These are phyloP conservation scores for Blastocystis sp. DNA, from an alignment of 352 stramenopile genomes.

Conservation along the genomic window DNA sequence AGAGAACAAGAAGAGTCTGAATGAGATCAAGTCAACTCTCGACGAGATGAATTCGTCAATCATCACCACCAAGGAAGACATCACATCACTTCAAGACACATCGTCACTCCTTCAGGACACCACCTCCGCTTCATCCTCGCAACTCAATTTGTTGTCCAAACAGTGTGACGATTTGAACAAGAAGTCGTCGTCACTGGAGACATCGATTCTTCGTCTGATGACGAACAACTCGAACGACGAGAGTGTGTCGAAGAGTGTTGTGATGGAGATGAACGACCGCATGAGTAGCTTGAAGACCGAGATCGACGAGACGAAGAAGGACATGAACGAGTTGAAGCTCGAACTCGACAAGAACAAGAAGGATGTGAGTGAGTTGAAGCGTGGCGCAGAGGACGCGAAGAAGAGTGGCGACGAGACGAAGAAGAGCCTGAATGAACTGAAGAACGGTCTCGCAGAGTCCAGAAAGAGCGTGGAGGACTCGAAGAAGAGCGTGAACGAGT, in stretches of 20 bases:
- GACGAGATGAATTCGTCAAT: neutral
- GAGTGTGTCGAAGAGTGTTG: neutral
- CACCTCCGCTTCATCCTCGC: neutral
- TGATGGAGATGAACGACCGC: neutral
- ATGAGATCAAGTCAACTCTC: neutral
- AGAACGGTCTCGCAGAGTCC: neutral
- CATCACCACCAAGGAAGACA: neutral
- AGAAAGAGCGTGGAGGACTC: neutral
- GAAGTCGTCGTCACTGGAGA: neutral
- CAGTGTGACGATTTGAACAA: neutral
- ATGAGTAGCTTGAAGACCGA: neutral
- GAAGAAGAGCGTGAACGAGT: conserved; percentile 7
- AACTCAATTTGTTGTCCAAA: neutral
- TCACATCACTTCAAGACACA: neutral
- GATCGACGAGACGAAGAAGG: conserved; percentile 8
- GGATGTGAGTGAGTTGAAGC: neutral
- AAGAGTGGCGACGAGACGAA: neutral
- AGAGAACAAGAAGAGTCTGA: neutral
- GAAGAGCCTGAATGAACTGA: neutral
- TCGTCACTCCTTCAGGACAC: neutral
- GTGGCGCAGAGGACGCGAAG: neutral
- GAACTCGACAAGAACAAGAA: neutral
- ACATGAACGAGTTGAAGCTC: neutral
- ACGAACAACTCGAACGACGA: neutral
- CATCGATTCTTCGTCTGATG: neutral